A percentile compares a stretch with the other conserved stretches of the same genome.
Conservation (phyloP, 345 rosid species). For the Arabis alpina region DNA sequence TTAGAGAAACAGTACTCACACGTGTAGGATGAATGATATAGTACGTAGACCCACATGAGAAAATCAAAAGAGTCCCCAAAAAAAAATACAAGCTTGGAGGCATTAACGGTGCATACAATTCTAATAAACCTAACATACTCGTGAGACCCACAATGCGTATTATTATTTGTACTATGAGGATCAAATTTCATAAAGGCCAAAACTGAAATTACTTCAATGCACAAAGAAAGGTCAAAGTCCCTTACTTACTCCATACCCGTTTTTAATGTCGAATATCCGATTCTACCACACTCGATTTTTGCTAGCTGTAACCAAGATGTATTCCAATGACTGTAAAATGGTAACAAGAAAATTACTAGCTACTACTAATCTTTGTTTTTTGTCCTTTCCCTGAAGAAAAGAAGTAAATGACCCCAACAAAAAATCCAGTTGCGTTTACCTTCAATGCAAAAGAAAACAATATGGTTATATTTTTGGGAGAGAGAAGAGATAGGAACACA, state of each 20-base stretch:
- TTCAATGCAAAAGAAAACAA: conserved; percentile 33
- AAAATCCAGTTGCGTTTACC: conserved; percentile 2
- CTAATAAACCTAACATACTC: conserved; percentile 41
- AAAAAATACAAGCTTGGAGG: conserved; percentile 36
- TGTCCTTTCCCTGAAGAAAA: conserved; percentile 33
- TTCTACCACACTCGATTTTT: conserved; percentile 28
- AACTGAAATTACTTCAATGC: conserved; percentile 31
- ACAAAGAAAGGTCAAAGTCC: conserved; percentile 35
- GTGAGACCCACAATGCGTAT: conserved; percentile 45
- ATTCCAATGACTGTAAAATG: conserved; percentile 11
- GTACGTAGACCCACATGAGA: conserved; percentile 45
- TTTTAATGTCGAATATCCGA: conserved; percentile 24
- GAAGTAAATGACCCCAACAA: conserved; percentile 6
- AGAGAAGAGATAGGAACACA: conserved; percentile 26
- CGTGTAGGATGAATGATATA: conserved; percentile 36
- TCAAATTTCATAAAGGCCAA: conserved; percentile 37
- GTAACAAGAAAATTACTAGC: neutral
- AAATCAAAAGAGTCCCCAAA: conserved; percentile 31
- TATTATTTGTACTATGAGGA: conserved; percentile 46
- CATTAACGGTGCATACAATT: conserved; percentile 40
- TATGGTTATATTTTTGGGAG: conserved; percentile 14
- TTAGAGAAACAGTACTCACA: conserved; percentile 33
- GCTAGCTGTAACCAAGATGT: conserved; percentile 37
- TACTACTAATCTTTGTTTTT: conserved; percentile 24
- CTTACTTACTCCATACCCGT: conserved; percentile 12